Evolutionary conservation across 2,329 filamentous ascomycete genomes (phyloP), one percentile per base, ranked within the genome.

Genomic region (Hyphodiscus sp.): DNA sequence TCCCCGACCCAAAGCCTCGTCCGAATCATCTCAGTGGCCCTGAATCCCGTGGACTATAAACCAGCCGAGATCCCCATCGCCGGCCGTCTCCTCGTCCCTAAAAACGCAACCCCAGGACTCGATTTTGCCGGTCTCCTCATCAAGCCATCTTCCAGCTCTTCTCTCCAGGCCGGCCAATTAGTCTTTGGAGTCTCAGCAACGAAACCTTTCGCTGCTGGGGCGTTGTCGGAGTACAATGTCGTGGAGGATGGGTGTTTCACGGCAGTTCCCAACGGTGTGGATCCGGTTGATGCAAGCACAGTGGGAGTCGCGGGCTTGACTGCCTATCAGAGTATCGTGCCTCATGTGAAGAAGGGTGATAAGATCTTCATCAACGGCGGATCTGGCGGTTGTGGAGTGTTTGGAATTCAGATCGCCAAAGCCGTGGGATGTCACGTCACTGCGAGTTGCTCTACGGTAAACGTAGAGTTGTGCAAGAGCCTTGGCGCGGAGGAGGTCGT

Each of bases 361-460:
- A 77, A 74, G 60, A 73, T 87, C 8, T 81, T 86, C 61, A 77
- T 86, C 65, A 86, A 86, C 58, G 83, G 82, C 13, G 82, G 82
- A 0, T 80, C 76, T 6, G 84, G 84, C 10, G 83, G 83, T 0
- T 77, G 74, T 0, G 84, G 84, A 0, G 74, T 76, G 0, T 84
- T 76, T 53, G 77, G 74, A 0, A 80, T 87, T 50, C 83, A 87
- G 63, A 76, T 86, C 45, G 83, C 82, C 9, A 86, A 85, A 64
- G 70, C 71, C 0, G 62, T 81, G 2, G 82, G 82, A 0, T 83
- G 78, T 59, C 70, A 77, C 56, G 83, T 87, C 30, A 80, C 77
- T 1, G 73, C 74, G 1, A 76, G 75, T 4, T 87, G 83, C 62
- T 86, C 82, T 10, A 73, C 70, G 0, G 65, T 66, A 6, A 87